Evolutionary conservation across 352 stramenopile genomes (phyloP).

Genomic region (Phytophthora capsici): DNA sequence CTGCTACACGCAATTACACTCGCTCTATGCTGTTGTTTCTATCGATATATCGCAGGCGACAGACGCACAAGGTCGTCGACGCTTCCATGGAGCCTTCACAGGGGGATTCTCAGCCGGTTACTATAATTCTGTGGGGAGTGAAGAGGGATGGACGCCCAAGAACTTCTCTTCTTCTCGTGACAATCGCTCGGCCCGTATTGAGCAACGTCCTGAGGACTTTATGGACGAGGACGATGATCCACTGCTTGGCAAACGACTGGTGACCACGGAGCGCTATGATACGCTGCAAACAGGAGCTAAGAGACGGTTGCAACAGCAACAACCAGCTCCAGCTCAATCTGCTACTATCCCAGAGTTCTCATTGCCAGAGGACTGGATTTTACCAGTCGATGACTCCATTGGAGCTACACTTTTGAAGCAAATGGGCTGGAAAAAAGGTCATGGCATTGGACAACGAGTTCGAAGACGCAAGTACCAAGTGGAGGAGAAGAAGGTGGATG

Average conservation of each 20-base stretch:
- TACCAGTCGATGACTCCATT: conserved; percentile 78
- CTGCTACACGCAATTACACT: not conserved
- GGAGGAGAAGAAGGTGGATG: conserved; percentile 2
- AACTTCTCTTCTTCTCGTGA: conserved; percentile 85
- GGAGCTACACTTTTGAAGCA: conserved; percentile 81
- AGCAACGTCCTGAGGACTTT: conserved; percentile 91
- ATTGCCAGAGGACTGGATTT: conserved; percentile 79
- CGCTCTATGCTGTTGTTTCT: not conserved
- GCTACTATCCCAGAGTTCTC: conserved; percentile 43
- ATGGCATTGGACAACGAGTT: conserved; percentile 83
- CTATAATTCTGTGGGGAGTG: conserved; percentile 93
- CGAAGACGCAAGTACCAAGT: conserved; percentile 53
- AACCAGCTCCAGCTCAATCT: conserved; percentile 4
- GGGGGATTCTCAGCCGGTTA: conserved; percentile 94
- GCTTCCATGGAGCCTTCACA: conserved; percentile 95
- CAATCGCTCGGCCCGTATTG: conserved; percentile 36
- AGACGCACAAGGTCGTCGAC: conserved; percentile 70
- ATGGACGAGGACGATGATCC: conserved; percentile 95
- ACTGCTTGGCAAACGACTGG: conserved; percentile 80
- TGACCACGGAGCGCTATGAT: conserved; percentile 74
- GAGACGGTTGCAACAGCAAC: conserved; percentile 35
- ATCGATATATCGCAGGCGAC: conserved; percentile 49
- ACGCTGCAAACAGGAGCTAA: conserved; percentile 51
- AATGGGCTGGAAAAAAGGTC: conserved; percentile 93
- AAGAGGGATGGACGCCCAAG: conserved; percentile 89